Conservation (phyloP, 495 filamentous ascomycete genomes). For the Penicillium dipodomyicola region DNA sequence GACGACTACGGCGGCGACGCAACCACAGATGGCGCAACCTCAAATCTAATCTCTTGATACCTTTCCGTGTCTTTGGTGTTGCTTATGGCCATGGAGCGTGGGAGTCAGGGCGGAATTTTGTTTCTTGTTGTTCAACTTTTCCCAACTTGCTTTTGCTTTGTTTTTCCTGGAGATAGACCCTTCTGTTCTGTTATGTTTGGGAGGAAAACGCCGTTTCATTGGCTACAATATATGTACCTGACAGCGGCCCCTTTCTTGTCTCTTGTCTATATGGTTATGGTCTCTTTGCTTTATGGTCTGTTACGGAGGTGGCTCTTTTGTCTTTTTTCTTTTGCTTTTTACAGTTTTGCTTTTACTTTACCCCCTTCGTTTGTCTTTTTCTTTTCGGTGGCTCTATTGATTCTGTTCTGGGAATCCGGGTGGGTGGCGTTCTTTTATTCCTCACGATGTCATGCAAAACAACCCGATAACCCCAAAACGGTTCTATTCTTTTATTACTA, state of each 20-base stretch:
- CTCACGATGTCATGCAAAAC: constrained; percentile 31
- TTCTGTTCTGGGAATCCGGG: constrained; percentile 2
- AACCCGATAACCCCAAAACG: constrained; percentile 18
- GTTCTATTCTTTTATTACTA: constrained; percentile 11
- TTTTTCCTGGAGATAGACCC: constrained; percentile 13
- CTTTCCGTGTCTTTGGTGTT: constrained; percentile 10
- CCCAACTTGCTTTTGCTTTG: constrained; percentile 9
- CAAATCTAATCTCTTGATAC: constrained; percentile 36
- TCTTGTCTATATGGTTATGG: constrained; percentile 13
- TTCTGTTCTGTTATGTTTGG: constrained; percentile 13
- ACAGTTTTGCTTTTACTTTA: constrained; percentile 1
- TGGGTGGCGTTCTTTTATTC: constrained; percentile 27
- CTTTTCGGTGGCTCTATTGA: constrained; percentile 10
- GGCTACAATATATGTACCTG: constrained; percentile 1
- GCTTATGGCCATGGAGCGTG: constrained; percentile 9
- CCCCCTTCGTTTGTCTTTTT: constrained; percentile 4
- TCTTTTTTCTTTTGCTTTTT: neutral
- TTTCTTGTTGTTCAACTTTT: constrained; percentile 9
- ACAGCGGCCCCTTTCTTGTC: constrained; percentile 1
- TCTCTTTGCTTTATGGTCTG: neutral
- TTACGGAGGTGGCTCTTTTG: constrained; percentile 10
- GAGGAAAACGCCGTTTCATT: neutral
- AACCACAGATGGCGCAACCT: constrained; percentile 47
- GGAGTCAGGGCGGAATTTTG: constrained; percentile 11
- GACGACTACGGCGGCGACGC: constrained; percentile 43